Evolutionary conservation across 495 filamentous ascomycete genomes (phyloP).

Genomic region (Talaromyces thailandensis): DNA sequence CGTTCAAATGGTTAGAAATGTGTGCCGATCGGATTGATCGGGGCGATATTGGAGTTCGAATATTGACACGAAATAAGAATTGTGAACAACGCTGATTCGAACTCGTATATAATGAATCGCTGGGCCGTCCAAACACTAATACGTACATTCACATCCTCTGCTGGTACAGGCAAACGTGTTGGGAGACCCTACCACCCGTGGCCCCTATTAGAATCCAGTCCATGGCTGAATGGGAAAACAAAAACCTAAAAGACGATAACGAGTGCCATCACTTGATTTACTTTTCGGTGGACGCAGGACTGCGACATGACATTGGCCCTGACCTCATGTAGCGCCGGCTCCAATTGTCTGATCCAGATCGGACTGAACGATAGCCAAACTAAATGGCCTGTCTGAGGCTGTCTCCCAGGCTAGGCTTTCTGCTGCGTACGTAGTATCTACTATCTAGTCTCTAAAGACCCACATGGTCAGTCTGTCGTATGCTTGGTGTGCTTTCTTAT

Average conservation of each 20-base stretch:
- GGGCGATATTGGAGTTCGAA: neutral
- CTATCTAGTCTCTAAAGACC: neutral
- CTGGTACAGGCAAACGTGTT: neutral
- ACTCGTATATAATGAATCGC: neutral
- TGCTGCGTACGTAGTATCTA: too few species aligned
- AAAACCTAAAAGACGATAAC: neutral
- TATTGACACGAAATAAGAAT: neutral
- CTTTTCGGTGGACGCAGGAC: neutral
- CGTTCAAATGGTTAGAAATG: neutral
- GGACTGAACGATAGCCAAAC: neutral
- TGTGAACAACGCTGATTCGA: neutral
- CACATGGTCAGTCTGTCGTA: neutral
- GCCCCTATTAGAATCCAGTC: neutral
- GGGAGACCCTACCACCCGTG: neutral
- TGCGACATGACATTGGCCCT: neutral
- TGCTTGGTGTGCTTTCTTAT: neutral
- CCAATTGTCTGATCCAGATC: neutral
- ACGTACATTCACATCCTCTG: neutral
- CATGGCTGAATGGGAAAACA: neutral
- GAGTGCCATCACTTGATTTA: neutral
- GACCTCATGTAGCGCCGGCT: neutral
- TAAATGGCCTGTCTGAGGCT: neutral
- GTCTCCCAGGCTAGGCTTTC: neutral
- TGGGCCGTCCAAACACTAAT: neutral
- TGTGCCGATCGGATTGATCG: neutral